These are phyloP conservation scores for Raffaelea arxii DNA, from an alignment of 2,329 filamentous ascomycete genomes.

Conservation along the genomic window DNA sequence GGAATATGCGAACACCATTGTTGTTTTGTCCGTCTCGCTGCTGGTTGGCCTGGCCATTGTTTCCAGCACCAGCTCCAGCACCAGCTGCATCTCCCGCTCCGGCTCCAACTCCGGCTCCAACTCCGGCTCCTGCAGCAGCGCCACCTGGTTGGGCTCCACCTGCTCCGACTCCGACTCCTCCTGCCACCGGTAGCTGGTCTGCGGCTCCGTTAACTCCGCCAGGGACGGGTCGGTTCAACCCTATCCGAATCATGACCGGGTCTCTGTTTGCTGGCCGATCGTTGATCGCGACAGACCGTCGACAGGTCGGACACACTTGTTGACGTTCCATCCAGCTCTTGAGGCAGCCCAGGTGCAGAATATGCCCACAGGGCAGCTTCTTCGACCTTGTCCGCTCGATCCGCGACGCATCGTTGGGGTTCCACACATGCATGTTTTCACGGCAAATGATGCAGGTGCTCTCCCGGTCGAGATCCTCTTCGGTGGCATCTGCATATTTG, in stretches of 20 bases:
- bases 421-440: conserved; percentile 87
- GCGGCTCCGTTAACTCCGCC: conserved; percentile 1
- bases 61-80: conserved; percentile 8
- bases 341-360: conserved; percentile 86
- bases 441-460: conserved; percentile 97
- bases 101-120: too few species aligned
- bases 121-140: neutral
- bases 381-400: conserved; percentile 84
- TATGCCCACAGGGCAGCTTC: conserved; percentile 92
- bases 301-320: conserved; percentile 92
- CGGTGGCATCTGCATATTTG: conserved; percentile 80
- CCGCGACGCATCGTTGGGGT: conserved; percentile 50
- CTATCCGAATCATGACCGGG: conserved; percentile 23
- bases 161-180: too few species aligned
- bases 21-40: conserved; percentile 16
- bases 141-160: too few species aligned
- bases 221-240: conserved; percentile 15
- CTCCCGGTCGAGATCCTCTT: conserved; percentile 73
- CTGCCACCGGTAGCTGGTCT: neutral
- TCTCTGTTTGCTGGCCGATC: conserved; percentile 21
- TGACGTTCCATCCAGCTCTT: conserved; percentile 96
- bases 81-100: neutral
- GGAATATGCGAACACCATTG: conserved; percentile 23
- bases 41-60: conserved; percentile 18
- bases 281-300: conserved; percentile 66